Percentiles rank a stretch among this genome's conserved stretches.
phyloP scores from a whole-genome alignment of 352 stramenopile species.

The Globisporangium splendens region DNA sequence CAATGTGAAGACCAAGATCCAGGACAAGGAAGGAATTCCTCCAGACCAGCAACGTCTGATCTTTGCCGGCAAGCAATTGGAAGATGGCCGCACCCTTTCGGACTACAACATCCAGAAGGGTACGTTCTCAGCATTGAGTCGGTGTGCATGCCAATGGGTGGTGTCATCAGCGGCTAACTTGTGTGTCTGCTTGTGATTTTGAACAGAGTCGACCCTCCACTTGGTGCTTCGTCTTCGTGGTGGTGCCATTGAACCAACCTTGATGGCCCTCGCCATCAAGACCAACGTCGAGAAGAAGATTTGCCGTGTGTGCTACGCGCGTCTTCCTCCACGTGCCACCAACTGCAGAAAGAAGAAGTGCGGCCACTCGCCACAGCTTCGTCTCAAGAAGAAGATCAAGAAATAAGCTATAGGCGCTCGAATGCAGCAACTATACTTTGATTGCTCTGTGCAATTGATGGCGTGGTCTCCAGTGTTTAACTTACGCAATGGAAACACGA shows the following conservation, averaged over 20 bases:
- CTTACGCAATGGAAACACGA: slow-evolving; percentile 12
- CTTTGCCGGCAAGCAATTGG: slow-evolving; percentile 8
- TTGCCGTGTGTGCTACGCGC: slow-evolving; percentile 99
- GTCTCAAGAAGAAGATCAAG: slow-evolving; percentile 99
- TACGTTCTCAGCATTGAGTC: slow-evolving; percentile 1
- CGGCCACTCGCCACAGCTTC: slow-evolving; percentile 99
- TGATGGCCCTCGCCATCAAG: slow-evolving; percentile 98
- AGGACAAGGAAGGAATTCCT: slow-evolving; percentile 93
- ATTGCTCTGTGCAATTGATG: slow-evolving; percentile 3
- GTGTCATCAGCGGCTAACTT: not conserved
- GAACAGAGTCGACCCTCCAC: slow-evolving; percentile 93
- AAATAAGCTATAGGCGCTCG: no score
- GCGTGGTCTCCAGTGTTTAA: slow-evolving; percentile 1
- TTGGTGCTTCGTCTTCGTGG: slow-evolving; percentile 94
- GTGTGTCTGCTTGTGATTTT: not conserved
- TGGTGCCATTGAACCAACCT: slow-evolving; percentile 94
- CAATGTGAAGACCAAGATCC: slow-evolving; percentile 98
- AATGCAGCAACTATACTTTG: slow-evolving; percentile 60
- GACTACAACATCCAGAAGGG: slow-evolving; percentile 10
- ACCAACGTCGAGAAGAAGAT: slow-evolving; percentile 99
- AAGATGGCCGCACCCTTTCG: slow-evolving; percentile 6
- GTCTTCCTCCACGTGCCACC: slow-evolving; percentile 97
- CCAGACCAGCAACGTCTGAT: slow-evolving; percentile 86
- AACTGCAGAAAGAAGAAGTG: slow-evolving; percentile 99
- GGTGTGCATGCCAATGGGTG: not conserved